phyloP scores from a whole-genome alignment of 2,329 filamentous ascomycete species.

The Fusarium mangiferae region DNA sequence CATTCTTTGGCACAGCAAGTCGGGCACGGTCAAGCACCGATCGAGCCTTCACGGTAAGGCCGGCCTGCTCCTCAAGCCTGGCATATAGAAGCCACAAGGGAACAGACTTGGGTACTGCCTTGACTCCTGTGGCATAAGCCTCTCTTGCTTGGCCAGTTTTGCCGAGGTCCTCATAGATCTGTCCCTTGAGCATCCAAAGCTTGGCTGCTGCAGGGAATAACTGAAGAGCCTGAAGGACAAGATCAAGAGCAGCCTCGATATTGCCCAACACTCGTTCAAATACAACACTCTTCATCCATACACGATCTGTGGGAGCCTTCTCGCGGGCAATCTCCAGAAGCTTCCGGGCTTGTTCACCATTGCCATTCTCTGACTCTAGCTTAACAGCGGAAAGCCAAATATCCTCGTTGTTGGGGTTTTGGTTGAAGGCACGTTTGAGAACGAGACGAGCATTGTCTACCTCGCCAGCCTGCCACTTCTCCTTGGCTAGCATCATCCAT shows the following conservation, averaged over 20 bases:
- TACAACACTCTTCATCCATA: constrained; percentile 96
- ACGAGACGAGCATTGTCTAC: constrained; percentile 88
- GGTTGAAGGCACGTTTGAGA: constrained; percentile 88
- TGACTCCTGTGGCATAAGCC: constrained; percentile 87
- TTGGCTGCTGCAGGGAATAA: constrained; percentile 88
- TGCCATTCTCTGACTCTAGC: constrained; percentile 88
- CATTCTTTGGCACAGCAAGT: constrained; percentile 84
- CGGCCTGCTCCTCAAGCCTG: constrained; percentile 85
- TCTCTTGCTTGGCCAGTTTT: constrained; percentile 88
- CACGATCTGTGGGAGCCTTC: constrained; percentile 92
- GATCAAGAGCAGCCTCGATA: constrained; percentile 81
- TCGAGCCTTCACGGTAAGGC: constrained; percentile 88
- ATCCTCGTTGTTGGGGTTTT: constrained; percentile 96
- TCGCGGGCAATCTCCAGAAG: constrained; percentile 85
- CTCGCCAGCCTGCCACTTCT: constrained; percentile 90
- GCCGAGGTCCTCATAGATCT: constrained; percentile 89
- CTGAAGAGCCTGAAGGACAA: constrained; percentile 86
- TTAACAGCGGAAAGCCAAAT: constrained; percentile 98
- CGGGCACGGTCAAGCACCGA: constrained; percentile 93
- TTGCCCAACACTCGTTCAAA: constrained; percentile 90
- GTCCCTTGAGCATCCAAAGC: constrained; percentile 98
- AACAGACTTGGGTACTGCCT: constrained; percentile 84
- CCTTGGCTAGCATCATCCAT: constrained; percentile 96
- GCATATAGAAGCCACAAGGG: constrained; percentile 91
- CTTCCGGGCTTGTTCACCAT: constrained; percentile 82